A percentile compares a stretch with the other conserved stretches of the same genome.
These are phyloP conservation scores for Leccinum pellstonianum DNA, from an alignment of 768 basidiomycete species.

Conservation along the genomic window DNA sequence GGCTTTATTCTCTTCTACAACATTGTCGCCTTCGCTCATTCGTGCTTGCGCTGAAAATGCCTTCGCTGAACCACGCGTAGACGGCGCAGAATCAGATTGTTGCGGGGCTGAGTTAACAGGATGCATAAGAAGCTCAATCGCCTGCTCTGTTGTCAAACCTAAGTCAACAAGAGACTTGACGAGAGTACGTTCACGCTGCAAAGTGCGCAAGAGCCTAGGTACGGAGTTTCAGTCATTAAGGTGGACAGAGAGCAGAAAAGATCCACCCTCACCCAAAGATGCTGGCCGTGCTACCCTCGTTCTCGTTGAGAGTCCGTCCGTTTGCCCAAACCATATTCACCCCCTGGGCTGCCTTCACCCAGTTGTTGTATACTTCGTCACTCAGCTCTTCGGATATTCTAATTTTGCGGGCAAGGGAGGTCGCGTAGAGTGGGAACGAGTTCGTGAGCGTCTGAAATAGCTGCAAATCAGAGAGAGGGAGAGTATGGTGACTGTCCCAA, in stretches of 20 bases:
- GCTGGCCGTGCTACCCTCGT: slow-evolving; percentile 57
- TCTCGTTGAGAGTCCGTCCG: slow-evolving; percentile 57
- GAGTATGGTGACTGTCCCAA: slow-evolving; percentile 13
- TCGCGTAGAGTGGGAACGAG: slow-evolving; percentile 87
- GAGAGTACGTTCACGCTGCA: slow-evolving; percentile 69
- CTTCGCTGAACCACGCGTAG: slow-evolving; percentile 14
- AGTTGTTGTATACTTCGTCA: slow-evolving; percentile 58
- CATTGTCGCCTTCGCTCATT: slow-evolving; percentile 26
- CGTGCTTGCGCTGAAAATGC: slow-evolving; percentile 3
- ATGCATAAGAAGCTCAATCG: slow-evolving; percentile 73
- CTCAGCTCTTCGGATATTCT: slow-evolving; percentile 46
- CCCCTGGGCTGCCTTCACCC: slow-evolving; percentile 49
- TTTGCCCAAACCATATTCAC: slow-evolving; percentile 76
- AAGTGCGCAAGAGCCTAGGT: slow-evolving; percentile 57
- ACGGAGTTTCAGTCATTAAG: slow-evolving; percentile 7
- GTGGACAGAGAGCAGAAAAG: not conserved
- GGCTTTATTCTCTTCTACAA: slow-evolving; percentile 66
- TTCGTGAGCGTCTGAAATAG: slow-evolving; percentile 68
- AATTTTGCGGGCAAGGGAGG: slow-evolving; percentile 70
- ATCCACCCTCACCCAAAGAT: slow-evolving; percentile 50
- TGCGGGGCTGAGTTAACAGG: slow-evolving; percentile 52
- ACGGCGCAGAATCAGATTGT: slow-evolving; percentile 28
- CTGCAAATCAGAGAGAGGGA: slow-evolving; percentile 14
- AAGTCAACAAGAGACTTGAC: slow-evolving; percentile 58
- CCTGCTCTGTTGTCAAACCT: slow-evolving; percentile 62